Base-by-base conservation (phyloP, 2,329 filamentous ascomycete species). In the Nemania serpens region DNA sequence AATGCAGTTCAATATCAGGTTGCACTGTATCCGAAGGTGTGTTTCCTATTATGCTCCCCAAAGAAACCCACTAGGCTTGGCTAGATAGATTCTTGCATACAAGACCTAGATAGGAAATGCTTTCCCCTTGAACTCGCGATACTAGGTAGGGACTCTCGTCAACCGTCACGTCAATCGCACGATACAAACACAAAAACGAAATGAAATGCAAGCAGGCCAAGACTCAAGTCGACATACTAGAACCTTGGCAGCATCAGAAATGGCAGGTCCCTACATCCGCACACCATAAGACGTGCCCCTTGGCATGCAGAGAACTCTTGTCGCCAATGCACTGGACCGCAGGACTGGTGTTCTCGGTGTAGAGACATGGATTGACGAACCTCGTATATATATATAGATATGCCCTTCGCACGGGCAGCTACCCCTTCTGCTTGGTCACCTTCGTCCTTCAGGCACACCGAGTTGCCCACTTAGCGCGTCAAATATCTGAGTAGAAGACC, bases 191-290 rank as follows among this genome's bases (percentile, higher is more conserved):
- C 3, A 34, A 36, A 58, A 61, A n/a, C 46, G 11, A 48, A 58
- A 61, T 50, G 39, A 61, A 58, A 50, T 54, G 39, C 41, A 54
- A 53, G 59, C 54, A 39, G 34, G 59, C 59, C 59, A 62, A 62
- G 59, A 22, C 42, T 34, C 33, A 34, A 43, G n/a, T 51, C 50
- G 46, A 34, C n/a, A 55, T 55, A 47, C 41, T 62, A 59, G 42
- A 15, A 36, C 43, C 59, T 61, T 61, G 59, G 59, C 59, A 34
- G 18, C 55, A 47, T 59, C 56, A 37, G 36, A 62, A 62, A 62
- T 51, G 59, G 59, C 59, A 62, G 59, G 59, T 59, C 47, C 12
- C 13, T 58, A 13, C 45, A 13, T 25, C 41, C 22, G 39, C 33
- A 55, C 50, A 49, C 52, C 51, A 59, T 52, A 53, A 59, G 56